A percentile compares a stretch with the other conserved stretches of the same genome.
These are phyloP conservation scores for Babesia caballi DNA, from an alignment of 169 alveolate species.

Conservation along the genomic window DNA sequence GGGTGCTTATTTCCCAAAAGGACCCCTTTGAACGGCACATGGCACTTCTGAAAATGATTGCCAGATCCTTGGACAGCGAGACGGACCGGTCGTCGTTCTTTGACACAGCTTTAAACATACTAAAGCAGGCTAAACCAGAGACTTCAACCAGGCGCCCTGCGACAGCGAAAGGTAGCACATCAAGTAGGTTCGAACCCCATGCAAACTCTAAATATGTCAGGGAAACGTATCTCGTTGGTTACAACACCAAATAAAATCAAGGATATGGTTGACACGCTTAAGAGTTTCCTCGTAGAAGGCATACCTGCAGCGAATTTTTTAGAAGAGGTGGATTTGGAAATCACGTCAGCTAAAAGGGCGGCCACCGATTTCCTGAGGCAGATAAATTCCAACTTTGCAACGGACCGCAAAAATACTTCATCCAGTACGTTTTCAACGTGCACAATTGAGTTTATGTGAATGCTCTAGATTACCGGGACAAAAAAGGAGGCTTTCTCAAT, in stretches of 20 bases:
- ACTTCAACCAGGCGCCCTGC: neutral
- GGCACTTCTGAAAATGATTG: conserved; percentile 25
- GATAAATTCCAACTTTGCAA: conserved; percentile 22
- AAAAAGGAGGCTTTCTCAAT: conserved; percentile 8
- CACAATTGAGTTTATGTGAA: neutral
- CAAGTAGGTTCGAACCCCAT: neutral
- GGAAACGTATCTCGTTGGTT: neutral
- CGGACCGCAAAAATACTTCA: neutral
- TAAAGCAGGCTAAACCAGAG: conserved; percentile 14
- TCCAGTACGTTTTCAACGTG: neutral
- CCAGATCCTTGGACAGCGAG: conserved; percentile 19
- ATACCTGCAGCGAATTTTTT: conserved; percentile 27
- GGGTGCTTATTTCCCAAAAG: conserved; percentile 21
- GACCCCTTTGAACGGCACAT: conserved; percentile 26
- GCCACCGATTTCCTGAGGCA: conserved; percentile 33
- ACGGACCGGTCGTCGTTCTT: neutral
- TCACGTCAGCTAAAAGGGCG: neutral
- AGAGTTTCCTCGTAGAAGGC: conserved; percentile 35
- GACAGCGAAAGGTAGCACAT: neutral
- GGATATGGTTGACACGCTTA: conserved; percentile 1
- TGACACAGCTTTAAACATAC: neutral
- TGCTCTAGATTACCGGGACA: neutral
- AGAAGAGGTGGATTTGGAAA: neutral
- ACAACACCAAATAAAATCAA: conserved; percentile 11
- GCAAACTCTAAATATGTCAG: neutral